Conservation (phyloP, 805 yeast genomes). For the Maudiozyma turicensis region DNA sequence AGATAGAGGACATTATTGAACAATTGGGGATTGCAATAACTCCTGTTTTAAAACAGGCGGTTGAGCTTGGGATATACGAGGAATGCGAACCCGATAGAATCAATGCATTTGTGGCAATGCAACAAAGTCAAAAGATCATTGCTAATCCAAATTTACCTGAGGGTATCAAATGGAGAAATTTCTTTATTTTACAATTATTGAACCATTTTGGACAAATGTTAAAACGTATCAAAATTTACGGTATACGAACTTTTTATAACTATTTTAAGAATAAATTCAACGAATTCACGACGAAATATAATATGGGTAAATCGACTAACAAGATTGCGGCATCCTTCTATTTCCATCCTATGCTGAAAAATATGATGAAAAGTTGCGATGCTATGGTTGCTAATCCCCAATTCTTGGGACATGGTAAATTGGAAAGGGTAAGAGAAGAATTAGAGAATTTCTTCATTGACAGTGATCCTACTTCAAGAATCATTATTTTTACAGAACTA, state of each 20-base stretch:
- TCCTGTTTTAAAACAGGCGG: conserved; percentile 57
- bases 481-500: conserved; percentile 78
- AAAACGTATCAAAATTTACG: conserved; percentile 67
- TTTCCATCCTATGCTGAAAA: conserved; percentile 38
- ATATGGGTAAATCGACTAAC: conserved; percentile 52
- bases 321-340: conserved; percentile 55
- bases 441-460: conserved; percentile 44
- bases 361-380: conserved; percentile 38
- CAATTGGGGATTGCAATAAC: conserved; percentile 52
- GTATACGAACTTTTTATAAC: conserved; percentile 63
- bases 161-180: conserved; percentile 67
- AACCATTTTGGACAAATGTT: conserved; percentile 65
- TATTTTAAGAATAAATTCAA: conserved; percentile 51
- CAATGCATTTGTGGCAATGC: conserved; percentile 63
- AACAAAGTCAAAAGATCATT: conserved; percentile 50
- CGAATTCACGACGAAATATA: conserved; percentile 50
- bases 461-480: conserved; percentile 48
- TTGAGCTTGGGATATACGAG: conserved; percentile 51
- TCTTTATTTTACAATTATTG: conserved; percentile 44
- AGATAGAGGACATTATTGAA: conserved; percentile 47
- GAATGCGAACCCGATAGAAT: conserved; percentile 57
- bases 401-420: conserved; percentile 60
- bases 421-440: conserved; percentile 49
- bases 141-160: conserved; percentile 48
- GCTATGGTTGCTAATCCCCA: conserved; percentile 30